Conservation (phyloP, 1,284 basidiomycete species). For the Boletellus deceptivus region DNA sequence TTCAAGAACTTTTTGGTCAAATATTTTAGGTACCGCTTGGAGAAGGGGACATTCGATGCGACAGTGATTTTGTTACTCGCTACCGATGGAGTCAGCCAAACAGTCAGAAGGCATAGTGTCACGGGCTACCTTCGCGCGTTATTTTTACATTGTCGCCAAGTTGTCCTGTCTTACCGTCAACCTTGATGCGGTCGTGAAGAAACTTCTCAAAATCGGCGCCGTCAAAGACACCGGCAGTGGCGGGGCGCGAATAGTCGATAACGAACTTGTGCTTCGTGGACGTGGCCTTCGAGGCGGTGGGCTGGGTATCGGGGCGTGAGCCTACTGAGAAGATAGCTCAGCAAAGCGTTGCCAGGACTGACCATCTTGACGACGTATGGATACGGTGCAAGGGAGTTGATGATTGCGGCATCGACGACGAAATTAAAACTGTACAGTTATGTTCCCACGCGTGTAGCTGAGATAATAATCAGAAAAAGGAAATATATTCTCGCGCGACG, state of each 20-base stretch:
- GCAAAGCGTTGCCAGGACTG: slow-evolving; percentile 77
- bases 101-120: too few relatives aligned
- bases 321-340: slow-evolving; percentile 92
- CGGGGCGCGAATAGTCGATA: slow-evolving; percentile 94
- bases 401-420: slow-evolving; percentile 8
- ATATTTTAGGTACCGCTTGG: slow-evolving; percentile 92
- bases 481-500: slow-evolving; percentile 6
- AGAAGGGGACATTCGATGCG: slow-evolving; percentile 81
- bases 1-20: slow-evolving; percentile 96
- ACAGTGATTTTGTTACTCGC: slow-evolving; percentile 78
- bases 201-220: slow-evolving; percentile 90
- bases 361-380: slow-evolving; percentile 54
- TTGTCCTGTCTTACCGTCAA: slow-evolving; percentile 78
- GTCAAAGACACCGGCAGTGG: slow-evolving; percentile 88
- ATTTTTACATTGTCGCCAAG: slow-evolving; percentile 86
- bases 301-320: slow-evolving; percentile 59
- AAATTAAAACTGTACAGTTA: slow-evolving; percentile 43
- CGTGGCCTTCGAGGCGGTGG: slow-evolving; percentile 64
- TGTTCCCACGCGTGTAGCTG: slow-evolving; percentile 19
- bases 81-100: slow-evolving; percentile 25
- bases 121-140: slow-evolving; percentile 65
- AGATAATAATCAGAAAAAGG: slow-evolving; percentile 19
- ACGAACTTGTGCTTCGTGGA: slow-evolving; percentile 86
- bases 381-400: neutral
- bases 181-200: slow-evolving; percentile 93